phyloP scores from a whole-genome alignment of 2,329 filamentous ascomycete species.

The Bimuria novae-zelandiae region DNA sequence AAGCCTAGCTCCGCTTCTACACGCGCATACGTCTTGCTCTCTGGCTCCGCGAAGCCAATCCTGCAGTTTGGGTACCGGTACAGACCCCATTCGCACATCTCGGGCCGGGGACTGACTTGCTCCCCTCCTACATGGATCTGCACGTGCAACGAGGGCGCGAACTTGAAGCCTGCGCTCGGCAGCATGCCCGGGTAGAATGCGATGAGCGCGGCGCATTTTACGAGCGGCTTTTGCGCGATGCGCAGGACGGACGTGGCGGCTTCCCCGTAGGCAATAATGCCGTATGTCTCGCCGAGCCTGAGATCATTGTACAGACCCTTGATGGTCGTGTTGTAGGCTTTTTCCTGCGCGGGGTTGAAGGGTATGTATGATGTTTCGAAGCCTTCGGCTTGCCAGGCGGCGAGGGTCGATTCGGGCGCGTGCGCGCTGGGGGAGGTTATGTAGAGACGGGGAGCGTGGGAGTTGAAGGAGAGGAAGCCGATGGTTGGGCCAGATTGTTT shows the following conservation, averaged over 20 bases:
- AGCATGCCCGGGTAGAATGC: slow-evolving; percentile 50
- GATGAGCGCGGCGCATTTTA: slow-evolving; percentile 47
- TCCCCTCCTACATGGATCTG: slow-evolving; percentile 50
- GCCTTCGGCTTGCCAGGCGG: slow-evolving; percentile 50
- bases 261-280: slow-evolving; percentile 46
- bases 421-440: slow-evolving; percentile 46
- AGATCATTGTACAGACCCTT: slow-evolving; percentile 46
- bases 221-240: slow-evolving; percentile 47
- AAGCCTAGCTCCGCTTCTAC: slow-evolving; percentile 49
- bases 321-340: slow-evolving; percentile 39
- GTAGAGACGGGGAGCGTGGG: slow-evolving; percentile 43
- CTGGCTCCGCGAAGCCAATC: slow-evolving; percentile 50
- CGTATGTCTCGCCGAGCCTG: slow-evolving; percentile 44
- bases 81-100: slow-evolving; percentile 44
- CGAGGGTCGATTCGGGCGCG: slow-evolving; percentile 45
- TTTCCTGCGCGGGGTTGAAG: slow-evolving; percentile 28
- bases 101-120: slow-evolving; percentile 31
- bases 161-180: slow-evolving; percentile 44
- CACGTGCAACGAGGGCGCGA: slow-evolving; percentile 44
- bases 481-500: slow-evolving; percentile 15
- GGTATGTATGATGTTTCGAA: slow-evolving; percentile 49
- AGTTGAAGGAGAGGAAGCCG: slow-evolving; percentile 46
- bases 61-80: slow-evolving; percentile 47
- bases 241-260: slow-evolving; percentile 49
- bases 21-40: slow-evolving; percentile 45